Percentiles rank a stretch among this genome's conserved stretches.
Conservation (phyloP, 768 basidiomycete species). For the Hebeloma cylindrosporum region DNA sequence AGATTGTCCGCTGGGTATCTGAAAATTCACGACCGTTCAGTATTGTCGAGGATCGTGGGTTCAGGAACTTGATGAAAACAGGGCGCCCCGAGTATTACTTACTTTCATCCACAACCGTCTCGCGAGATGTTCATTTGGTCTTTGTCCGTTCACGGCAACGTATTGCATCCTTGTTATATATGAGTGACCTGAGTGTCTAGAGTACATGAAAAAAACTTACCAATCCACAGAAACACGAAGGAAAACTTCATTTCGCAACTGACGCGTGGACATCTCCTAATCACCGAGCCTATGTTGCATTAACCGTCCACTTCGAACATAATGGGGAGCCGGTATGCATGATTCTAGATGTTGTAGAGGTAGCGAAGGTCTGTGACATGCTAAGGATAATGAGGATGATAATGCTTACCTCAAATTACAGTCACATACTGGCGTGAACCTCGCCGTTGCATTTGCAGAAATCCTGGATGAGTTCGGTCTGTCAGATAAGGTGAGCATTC, state of each 20-base stretch:
- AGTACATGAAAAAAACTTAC: neutral
- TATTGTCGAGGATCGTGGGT: constrained; percentile 31
- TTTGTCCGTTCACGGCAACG: constrained; percentile 18
- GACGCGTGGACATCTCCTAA: constrained; percentile 40
- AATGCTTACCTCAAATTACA: neutral
- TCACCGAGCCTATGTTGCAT: constrained; percentile 28
- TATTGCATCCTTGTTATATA: constrained; percentile 29
- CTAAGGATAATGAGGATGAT: neutral
- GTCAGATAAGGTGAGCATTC: constrained; percentile 30
- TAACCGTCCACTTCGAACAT: constrained; percentile 32
- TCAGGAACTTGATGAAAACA: constrained; percentile 33
- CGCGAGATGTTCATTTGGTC: constrained; percentile 18
- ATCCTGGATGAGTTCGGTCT: constrained; percentile 37
- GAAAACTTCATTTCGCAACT: constrained; percentile 32
- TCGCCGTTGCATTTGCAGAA: constrained; percentile 31
- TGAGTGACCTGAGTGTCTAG: constrained; percentile 4
- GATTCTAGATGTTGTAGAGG: constrained; percentile 28
- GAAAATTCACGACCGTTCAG: constrained; percentile 31
- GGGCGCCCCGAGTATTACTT: constrained; percentile 32
- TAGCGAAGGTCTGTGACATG: neutral
- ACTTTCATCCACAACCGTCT: constrained; percentile 31
- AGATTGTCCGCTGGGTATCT: constrained; percentile 35
- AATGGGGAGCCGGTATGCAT: constrained; percentile 25
- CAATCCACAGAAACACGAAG: constrained; percentile 25
- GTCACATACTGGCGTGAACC: constrained; percentile 32